Conservation (phyloP, 208 protist genomes). For the Acanthamoeba sp. region DNA sequence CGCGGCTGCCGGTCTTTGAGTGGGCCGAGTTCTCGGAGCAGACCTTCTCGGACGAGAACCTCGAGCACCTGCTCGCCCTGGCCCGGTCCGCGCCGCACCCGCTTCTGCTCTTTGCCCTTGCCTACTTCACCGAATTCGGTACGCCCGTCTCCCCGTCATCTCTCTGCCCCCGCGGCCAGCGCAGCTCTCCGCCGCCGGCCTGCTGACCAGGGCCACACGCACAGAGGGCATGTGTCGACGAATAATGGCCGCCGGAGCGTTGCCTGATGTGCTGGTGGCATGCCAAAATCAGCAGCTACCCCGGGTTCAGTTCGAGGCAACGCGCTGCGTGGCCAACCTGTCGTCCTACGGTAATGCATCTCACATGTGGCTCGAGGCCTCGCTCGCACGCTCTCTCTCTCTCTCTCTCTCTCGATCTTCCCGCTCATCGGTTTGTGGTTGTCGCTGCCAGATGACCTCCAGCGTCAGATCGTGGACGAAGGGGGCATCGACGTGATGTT, state of each 20-base stretch:
- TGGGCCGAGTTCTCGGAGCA: conserved; percentile 17
- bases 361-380: not conserved
- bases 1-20: not conserved
- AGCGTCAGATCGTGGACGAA: conserved; percentile 8
- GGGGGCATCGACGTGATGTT: not conserved
- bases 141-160: not conserved
- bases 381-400: too few relatives aligned
- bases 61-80: conserved; percentile 42
- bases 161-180: not conserved
- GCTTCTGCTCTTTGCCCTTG: conserved; percentile 15
- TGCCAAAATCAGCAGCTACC: not conserved
- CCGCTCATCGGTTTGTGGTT: not conserved
- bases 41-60: not conserved
- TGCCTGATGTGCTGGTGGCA: not conserved
- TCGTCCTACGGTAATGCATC: not conserved
- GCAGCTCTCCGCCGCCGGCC: not conserved
- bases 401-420: too few relatives aligned
- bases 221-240: conserved; percentile 48
- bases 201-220: too few relatives aligned
- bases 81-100: conserved; percentile 28
- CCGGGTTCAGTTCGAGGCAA: conserved; percentile 10
- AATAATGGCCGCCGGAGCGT: conserved; percentile 26
- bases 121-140: conserved; percentile 56
- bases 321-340: conserved; percentile 28
- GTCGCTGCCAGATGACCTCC: conserved; percentile 5